Conservation (phyloP, 768 basidiomycete species). For the Boletus reticuloceps region DNA sequence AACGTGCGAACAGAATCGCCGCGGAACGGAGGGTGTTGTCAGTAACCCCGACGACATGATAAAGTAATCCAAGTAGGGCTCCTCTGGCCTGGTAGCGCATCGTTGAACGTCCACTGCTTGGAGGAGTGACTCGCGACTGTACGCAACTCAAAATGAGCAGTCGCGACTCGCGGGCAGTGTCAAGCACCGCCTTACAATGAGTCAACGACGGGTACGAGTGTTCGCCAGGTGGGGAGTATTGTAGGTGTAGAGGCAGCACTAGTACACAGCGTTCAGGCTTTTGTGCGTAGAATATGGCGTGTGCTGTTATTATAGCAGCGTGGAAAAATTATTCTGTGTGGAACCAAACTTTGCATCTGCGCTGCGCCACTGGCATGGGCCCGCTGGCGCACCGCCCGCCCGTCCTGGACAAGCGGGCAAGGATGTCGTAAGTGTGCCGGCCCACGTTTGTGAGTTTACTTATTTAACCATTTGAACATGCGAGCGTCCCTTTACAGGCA, state of each 20-base stretch:
- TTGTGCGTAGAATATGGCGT: neutral
- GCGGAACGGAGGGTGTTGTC: neutral
- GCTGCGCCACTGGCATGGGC: too few species aligned
- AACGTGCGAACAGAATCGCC: slow-evolving; percentile 3
- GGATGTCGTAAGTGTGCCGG: neutral
- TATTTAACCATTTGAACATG: slow-evolving; percentile 4
- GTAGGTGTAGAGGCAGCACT: neutral
- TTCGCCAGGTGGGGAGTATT: neutral
- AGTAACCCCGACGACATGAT: too few species aligned
- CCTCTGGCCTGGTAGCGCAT: neutral
- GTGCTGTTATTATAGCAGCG: neutral
- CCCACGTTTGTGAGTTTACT: slow-evolving; percentile 10
- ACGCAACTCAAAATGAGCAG: too few species aligned
- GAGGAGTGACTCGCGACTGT: too few species aligned
- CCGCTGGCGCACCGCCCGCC: neutral
- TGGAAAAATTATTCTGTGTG: neutral
- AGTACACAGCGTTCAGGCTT: neutral
- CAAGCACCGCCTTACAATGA: neutral
- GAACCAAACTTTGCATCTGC: neutral
- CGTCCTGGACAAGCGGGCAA: neutral
- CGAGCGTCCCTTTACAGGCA: neutral
- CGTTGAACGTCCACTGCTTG: neutral
- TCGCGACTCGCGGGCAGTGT: too few species aligned
- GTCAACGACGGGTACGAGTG: neutral
- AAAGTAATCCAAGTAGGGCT: neutral